These are phyloP conservation scores for Nepenthes mirabilis DNA, from an alignment of 148 eudicot genomes.

Conservation along the genomic window DNA sequence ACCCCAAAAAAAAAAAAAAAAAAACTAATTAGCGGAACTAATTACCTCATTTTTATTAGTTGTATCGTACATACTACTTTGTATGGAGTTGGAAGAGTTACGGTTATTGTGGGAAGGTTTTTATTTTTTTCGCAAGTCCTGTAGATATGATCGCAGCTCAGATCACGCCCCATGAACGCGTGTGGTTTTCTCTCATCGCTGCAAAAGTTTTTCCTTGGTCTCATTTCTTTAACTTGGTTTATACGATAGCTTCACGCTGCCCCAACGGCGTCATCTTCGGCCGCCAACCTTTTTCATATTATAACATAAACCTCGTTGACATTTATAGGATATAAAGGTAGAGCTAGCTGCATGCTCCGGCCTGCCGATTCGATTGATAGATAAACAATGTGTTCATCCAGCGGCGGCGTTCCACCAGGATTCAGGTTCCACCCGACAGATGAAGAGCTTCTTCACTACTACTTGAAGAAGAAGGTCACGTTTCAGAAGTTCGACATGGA, in stretches of 20 bases:
- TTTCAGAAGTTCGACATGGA: constrained; percentile 92
- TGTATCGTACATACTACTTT: too few species aligned
- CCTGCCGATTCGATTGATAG: too few species aligned
- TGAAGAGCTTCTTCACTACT: constrained; percentile 83
- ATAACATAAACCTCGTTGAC: not conserved
- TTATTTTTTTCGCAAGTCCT: too few species aligned
- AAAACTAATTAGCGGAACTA: too few species aligned
- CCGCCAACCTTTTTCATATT: constrained; percentile 40
- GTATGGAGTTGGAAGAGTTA: too few species aligned
- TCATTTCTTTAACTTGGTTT: constrained; percentile 18
- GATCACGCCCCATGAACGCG: not conserved
- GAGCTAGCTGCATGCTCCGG: not conserved
- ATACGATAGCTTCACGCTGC: constrained; percentile 36
- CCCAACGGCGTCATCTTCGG: constrained; percentile 86
- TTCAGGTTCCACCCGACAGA: constrained; percentile 94
- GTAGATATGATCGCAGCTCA: too few species aligned
- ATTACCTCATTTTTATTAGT: too few species aligned
- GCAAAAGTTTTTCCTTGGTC: not conserved
- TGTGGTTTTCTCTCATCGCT: not conserved
- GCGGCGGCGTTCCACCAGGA: constrained; percentile 76
- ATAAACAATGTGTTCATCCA: too few species aligned
- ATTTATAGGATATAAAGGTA: not conserved
- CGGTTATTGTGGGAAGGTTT: too few species aligned
- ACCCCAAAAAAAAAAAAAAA: too few species aligned
- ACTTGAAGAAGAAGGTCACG: constrained; percentile 77